Conservation (phyloP, 352 stramenopile species). For the Phytophthora rubi region DNA sequence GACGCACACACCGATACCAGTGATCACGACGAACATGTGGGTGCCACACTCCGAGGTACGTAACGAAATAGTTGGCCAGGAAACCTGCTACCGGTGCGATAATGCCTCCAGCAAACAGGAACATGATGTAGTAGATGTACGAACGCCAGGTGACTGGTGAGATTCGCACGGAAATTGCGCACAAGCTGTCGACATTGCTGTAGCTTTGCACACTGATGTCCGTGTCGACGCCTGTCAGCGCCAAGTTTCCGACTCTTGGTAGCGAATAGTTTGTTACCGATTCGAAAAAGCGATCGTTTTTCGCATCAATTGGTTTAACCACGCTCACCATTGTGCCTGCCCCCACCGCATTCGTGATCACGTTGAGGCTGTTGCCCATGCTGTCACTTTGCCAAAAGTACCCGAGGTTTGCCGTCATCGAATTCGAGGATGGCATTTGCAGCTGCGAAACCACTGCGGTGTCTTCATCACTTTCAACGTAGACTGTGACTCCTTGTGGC, state of each 20-base stretch:
- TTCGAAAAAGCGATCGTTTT: constrained; percentile 58
- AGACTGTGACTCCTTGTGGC: constrained; percentile 54
- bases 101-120: constrained; percentile 78
- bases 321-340: constrained; percentile 65
- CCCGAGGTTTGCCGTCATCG: constrained; percentile 55
- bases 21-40: constrained; percentile 84
- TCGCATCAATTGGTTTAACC: constrained; percentile 64
- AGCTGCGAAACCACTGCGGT: constrained; percentile 62
- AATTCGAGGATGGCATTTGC: constrained; percentile 45
- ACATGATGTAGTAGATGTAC: constrained; percentile 68
- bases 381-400: constrained; percentile 78
- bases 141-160: constrained; percentile 60
- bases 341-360: constrained; percentile 70
- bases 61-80: constrained; percentile 79
- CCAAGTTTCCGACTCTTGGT: constrained; percentile 51
- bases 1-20: constrained; percentile 80
- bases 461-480: constrained; percentile 45
- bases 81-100: constrained; percentile 72
- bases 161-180: constrained; percentile 65
- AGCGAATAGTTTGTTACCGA: constrained; percentile 42
- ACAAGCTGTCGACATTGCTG: constrained; percentile 58
- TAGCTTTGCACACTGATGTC: constrained; percentile 58
- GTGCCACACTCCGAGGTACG: constrained; percentile 82
- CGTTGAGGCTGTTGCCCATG: constrained; percentile 59
- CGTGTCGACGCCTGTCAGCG: constrained; percentile 51